Evolutionary conservation across 306 rosid genomes (phyloP), one percentile per base, ranked within the genome.

Genomic region (Notholithocarpus densiflorus): DNA sequence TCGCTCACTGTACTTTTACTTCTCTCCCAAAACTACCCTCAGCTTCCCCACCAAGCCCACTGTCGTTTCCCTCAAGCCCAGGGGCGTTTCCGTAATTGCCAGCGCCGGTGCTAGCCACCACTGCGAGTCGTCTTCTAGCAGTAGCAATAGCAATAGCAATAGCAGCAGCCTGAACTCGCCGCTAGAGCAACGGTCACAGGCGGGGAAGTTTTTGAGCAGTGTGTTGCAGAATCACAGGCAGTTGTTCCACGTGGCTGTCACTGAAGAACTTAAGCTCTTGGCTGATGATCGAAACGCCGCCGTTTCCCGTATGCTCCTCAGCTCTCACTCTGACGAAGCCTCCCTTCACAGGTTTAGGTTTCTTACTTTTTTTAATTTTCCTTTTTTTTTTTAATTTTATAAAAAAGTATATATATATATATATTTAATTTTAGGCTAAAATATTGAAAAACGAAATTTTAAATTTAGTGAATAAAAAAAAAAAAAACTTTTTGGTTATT

Each of bases 341-440:
- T 77, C 85, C 68, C 97, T 96, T 71, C 96, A 96, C 65, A 90
- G 98, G 99, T 94, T 83, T 61, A 90, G 98, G 98, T 94, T 83
- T 56, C 82, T 72, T 13, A 21, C 75, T 37, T 48, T 8, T 21
- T n/a, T 3, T 3, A 24, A 24, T 24, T 27, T 27, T 27, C 2
- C 2, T 53, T 1, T 48, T 13, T 2, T 72, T 60, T 1, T n/a
- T 61, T 1, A 12, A 13, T 10, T 8, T 45, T 45, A 45, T 0
- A 10, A 13, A 13, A 48, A 48, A 13, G 53, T 48, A 10, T 48
- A 48, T 48, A 48, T 45, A 2, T 45, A 45, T 48, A 9, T 0
- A 17, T 68, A n/a, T 21, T 56, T 0, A 52, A 31, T 31, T 24
- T 6, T 23, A 8, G 2, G 21, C 34, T 31, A 31, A 31, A 31